phyloP scores from a whole-genome alignment of 495 filamentous ascomycete species.

The Penicillium steckii region DNA sequence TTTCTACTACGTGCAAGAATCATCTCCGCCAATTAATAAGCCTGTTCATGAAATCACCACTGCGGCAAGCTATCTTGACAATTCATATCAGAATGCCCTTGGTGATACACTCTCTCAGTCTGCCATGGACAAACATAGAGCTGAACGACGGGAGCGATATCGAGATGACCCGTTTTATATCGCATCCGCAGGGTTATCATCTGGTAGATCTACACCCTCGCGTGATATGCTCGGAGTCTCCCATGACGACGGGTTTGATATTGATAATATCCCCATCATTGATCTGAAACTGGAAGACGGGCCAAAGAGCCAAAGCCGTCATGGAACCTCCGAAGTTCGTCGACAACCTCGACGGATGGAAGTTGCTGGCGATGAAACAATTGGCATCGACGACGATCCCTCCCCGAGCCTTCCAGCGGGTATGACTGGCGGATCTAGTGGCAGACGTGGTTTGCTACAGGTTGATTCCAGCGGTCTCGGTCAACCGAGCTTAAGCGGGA shows the following conservation, averaged over 20 bases:
- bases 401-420: slow-evolving; percentile 12
- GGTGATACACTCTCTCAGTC: slow-evolving; percentile 64
- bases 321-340: slow-evolving; percentile 19
- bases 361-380: slow-evolving; percentile 61
- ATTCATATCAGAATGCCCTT: slow-evolving; percentile 63
- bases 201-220: slow-evolving; percentile 63
- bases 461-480: slow-evolving; percentile 82
- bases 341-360: slow-evolving; percentile 49
- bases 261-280: slow-evolving; percentile 95
- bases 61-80: slow-evolving; percentile 16
- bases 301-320: slow-evolving; percentile 4
- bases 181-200: slow-evolving; percentile 45
- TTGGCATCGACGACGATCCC: slow-evolving; percentile 32
- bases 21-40: slow-evolving; percentile 29
- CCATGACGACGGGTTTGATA: slow-evolving; percentile 74
- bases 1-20: slow-evolving; percentile 65
- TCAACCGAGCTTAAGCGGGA: slow-evolving; percentile 57
- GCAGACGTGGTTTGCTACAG: slow-evolving; percentile 63
- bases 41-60: slow-evolving; percentile 15
- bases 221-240: slow-evolving; percentile 66
- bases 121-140: slow-evolving; percentile 59
- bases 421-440: slow-evolving; percentile 29
- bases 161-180: slow-evolving; percentile 97
- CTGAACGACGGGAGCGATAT: slow-evolving; percentile 73
- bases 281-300: slow-evolving; percentile 69